Base-by-base conservation (phyloP, 345 rosid species). In the Lepidium didymum region DNA sequence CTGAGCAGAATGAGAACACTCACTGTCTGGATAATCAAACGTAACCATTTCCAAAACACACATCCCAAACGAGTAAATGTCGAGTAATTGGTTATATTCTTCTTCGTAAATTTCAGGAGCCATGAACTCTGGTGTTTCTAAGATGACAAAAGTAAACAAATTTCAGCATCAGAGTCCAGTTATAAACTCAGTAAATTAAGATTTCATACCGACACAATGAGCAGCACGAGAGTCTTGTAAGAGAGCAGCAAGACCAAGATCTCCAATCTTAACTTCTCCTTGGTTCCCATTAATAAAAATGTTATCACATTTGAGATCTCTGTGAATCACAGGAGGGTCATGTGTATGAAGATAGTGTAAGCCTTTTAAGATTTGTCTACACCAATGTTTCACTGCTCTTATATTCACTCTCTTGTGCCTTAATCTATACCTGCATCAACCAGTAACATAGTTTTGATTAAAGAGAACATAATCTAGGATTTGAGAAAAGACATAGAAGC, bases 91-190 rank as follows among this genome's bases (percentile, higher is more conserved):
- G 64, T 94, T 91, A 46, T 94, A 94, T 10, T 87, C 95, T 80
- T 94, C 99, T 80, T 86, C 86, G 42, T 89, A 93, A 27, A 93
- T 84, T 76, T 93, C 97, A 18, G 99, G 97, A 70, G 99, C 99
- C 99, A 94, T 93, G 70, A 93, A 90, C 81, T 90, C 98, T 2
- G 96, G 97, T 27, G 98, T 93, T 41, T 97, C 98, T 93, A 42
- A 34, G 33, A 55, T 25, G 42, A 7, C 4, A 8, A 9, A 33
- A 10, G n/a, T 1, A 49, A 21, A 3, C 25, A n/a, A 2, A 35
- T 36, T 38, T 31, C 9, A 56, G 23, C 25, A 47, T 47, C 35
- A 64, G 16, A 54, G 12, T 31, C 44, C 4, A 19, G 12, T 8
- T 15, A 51, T 15, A 19, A 25, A 53, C 33, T 42, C 8, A 52